These are phyloP conservation scores for Lipomyces japonicus DNA, from an alignment of 805 yeast species.

Conservation along the genomic window DNA sequence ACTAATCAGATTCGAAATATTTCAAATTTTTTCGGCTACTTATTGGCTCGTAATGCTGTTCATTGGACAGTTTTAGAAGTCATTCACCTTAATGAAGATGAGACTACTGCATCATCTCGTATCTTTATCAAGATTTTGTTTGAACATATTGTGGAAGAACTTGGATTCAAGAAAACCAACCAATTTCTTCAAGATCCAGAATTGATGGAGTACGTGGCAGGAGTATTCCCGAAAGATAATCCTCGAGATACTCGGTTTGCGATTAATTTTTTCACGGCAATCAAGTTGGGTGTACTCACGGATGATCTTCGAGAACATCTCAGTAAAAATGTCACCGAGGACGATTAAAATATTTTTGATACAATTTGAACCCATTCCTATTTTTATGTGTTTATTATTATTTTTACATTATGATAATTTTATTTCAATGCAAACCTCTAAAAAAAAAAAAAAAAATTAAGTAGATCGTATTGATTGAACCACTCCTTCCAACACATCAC, in stretches of 20 bases:
- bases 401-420: not conserved
- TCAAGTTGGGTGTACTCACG: conserved; percentile 79
- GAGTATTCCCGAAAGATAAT: conserved; percentile 59
- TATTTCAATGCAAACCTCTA: not conserved
- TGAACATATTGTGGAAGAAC: conserved; percentile 70
- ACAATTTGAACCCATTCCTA: no score
- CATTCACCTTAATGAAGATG: conserved; percentile 61
- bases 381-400: no score
- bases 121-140: conserved; percentile 77
- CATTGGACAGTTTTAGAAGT: conserved; percentile 58
- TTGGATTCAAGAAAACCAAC: conserved; percentile 56
- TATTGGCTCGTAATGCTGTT: conserved; percentile 65
- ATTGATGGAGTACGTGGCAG: conserved; percentile 44
- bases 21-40: conserved; percentile 82
- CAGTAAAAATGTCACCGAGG: not conserved
- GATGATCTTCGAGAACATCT: conserved; percentile 69
- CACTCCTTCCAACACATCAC: conserved; percentile 21
- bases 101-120: conserved; percentile 73
- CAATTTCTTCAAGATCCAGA: conserved; percentile 52
- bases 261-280: conserved; percentile 89
- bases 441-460: not conserved
- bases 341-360: not conserved
- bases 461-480: not conserved
- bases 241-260: conserved; percentile 53
- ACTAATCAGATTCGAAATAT: conserved; percentile 70